Evolutionary conservation across 345 rosid species (phyloP), one percentile per base, ranked within the genome.

Genomic region (Schrenkiella parvula): DNA sequence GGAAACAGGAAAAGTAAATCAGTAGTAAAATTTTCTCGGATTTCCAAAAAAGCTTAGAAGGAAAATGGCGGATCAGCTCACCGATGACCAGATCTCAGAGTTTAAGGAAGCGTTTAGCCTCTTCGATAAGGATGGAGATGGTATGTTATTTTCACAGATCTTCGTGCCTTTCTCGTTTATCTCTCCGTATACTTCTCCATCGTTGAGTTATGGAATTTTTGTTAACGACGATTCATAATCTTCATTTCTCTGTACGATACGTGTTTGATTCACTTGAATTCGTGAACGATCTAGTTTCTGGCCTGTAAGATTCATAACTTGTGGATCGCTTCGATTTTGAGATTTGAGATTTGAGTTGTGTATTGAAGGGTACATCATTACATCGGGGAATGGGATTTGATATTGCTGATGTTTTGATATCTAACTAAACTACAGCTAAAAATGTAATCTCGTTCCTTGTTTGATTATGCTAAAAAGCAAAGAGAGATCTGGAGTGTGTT

Each of bases 121-220:
- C 26, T 84, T 81, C 80, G 84, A 79, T 37, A 81, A 84, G 78
- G 87, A 84, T 51, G 87, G 87, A 59, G 87, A 84, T 64, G 87
- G 87, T 84, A 42, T 25, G 73, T 66, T 72, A 2, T 15, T 28
- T 4, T 38, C 79, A 7, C 69, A 67, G 76, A 64, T 74, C 73
- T 64, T 21, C 50, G 1, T 15, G 4, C 6, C 58, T 28, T 10
- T 52, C 14, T 61, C 21, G 15, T 32, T 60, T 34, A 13, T 63
- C 15, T 6, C 12, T 39, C 10, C 53, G 23, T 32, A 11, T 25
- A 14, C 51, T 57, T 15, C 1, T 56, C 34, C 39, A 26, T 66
- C 64, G 13, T 35, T 58, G 63, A 59, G 13, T 39, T 60, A 1
- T 48, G 6, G 23, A 64, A 41, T 13, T 59, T 51, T 0, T 7